A percentile compares a stretch with the other conserved stretches of the same genome.
Conservation (phyloP, 768 basidiomycete species). For the Mycena olivaceomarginata region DNA sequence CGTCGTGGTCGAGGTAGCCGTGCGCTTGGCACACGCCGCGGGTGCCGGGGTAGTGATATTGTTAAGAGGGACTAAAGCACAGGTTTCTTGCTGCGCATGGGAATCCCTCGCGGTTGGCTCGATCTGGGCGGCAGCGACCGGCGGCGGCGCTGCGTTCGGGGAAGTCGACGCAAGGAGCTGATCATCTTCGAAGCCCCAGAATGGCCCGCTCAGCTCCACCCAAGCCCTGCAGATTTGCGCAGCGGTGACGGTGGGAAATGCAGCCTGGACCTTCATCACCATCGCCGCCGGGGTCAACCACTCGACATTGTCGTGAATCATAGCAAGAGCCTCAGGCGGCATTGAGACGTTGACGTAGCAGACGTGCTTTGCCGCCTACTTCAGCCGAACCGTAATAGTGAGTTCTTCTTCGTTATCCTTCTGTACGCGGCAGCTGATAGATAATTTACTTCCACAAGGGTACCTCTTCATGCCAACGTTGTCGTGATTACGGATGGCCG, state of each 20-base stretch:
- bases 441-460: no score
- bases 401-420: neutral
- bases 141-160: no score
- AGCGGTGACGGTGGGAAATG: no score
- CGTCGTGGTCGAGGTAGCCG: neutral
- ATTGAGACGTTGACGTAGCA: neutral
- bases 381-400: neutral
- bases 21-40: neutral
- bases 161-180: neutral
- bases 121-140: no score
- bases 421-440: no score
- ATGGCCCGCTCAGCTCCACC: neutral
- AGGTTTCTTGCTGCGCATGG: no score
- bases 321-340: neutral
- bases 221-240: neutral
- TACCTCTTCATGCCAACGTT: neutral
- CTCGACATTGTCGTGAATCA: neutral
- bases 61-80: neutral
- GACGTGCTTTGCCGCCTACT: neutral
- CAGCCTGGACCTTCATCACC: no score
- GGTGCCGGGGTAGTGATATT: neutral
- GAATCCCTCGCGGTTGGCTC: no score
- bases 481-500: neutral
- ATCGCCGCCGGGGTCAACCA: neutral
- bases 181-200: neutral